Conservation (phyloP, 2,329 filamentous ascomycete genomes). For the Scopulariopsis brevicaulis region DNA sequence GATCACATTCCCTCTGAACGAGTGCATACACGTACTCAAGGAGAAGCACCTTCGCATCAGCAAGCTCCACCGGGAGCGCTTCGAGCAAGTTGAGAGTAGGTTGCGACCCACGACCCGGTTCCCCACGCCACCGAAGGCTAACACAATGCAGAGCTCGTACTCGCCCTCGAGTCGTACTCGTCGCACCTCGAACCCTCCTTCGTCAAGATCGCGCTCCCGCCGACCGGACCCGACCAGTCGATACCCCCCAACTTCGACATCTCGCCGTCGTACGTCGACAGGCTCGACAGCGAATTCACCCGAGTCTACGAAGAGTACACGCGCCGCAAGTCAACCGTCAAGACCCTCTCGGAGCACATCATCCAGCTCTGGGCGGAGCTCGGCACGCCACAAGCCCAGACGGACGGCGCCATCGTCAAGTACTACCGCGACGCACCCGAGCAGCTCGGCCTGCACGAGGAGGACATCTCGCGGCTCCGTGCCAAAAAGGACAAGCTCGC, state of each 20-base stretch:
- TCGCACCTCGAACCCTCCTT: slow-evolving; percentile 89
- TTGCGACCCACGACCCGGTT: slow-evolving; percentile 5
- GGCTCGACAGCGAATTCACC: slow-evolving; percentile 82
- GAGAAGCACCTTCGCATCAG: slow-evolving; percentile 76
- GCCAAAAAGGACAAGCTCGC: slow-evolving; percentile 69
- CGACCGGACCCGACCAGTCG: slow-evolving; percentile 63
- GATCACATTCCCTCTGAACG: slow-evolving; percentile 72
- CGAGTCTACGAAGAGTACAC: slow-evolving; percentile 96
- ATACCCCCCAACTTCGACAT: slow-evolving; percentile 81
- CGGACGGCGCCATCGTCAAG: slow-evolving; percentile 77
- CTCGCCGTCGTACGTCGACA: slow-evolving; percentile 78
- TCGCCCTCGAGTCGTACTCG: slow-evolving; percentile 91
- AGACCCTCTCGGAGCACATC: slow-evolving; percentile 67
- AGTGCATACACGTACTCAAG: slow-evolving; percentile 69
- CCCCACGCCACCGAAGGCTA: slow-evolving; percentile 1
- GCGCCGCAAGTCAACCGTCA: slow-evolving; percentile 65
- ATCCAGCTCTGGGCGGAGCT: slow-evolving; percentile 94
- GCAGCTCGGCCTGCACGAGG: slow-evolving; percentile 82
- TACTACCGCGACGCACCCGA: slow-evolving; percentile 85
- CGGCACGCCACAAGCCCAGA: slow-evolving; percentile 86
- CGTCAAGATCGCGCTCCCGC: slow-evolving; percentile 74
- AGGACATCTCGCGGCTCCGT: slow-evolving; percentile 66
- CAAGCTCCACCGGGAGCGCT: slow-evolving; percentile 80
- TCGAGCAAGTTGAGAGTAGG: slow-evolving; percentile 89
- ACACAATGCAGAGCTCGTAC: slow-evolving; percentile 60